Base-by-base conservation (phyloP, 2,329 filamentous ascomycete genomes). In the Xylariaceae sp. region DNA sequence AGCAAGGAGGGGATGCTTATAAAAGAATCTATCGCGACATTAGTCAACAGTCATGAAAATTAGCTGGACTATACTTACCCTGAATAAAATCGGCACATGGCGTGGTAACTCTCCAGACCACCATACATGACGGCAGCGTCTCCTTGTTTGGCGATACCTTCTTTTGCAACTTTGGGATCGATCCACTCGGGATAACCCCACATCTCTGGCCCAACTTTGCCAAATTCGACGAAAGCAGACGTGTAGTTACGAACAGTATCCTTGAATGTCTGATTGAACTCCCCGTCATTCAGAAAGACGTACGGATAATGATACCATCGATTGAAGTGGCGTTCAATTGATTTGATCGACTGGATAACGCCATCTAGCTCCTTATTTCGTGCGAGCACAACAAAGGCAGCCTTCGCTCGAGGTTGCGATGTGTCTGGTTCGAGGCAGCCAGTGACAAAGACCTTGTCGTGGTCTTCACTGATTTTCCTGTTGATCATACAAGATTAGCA, bases 31-130 rank as follows among this genome's bases (percentile, higher is more conserved):
- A 61, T 4, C 7, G 6, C 14, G n/a, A 12, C 3, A 40, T 61
- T 56, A 61, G 54, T 33, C 34, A 21, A n/a, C 3, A 23, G 8
- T 17, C 23, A 29, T 9, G 34, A 19, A 16, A 21, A 19, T 17
- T 8, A 44, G 17, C 6, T 16, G 8, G n/a, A 31, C 12, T 6
- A 47, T 44, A 77, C 87, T 69, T 80, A 95, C 89, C 94, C 95
- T 62, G 95, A 99, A 78, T 99, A 99, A 81, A 99, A 99, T 67
- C 95, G 87, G 74, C 95, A 99, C 95, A 99, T 99, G 76, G 96
- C 89, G 71, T 99, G 95, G 73, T 99, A 99, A 77, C 93, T 97
- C 75, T 98, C 95, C 82, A 99, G 89, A 43, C 95, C 95, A 74
- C 95, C 95, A 73, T 98, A 99, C 95, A 99, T 99, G 80, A 99